Conservation (phyloP, 2,329 filamentous ascomycete species). For the Daldinia sp. region DNA sequence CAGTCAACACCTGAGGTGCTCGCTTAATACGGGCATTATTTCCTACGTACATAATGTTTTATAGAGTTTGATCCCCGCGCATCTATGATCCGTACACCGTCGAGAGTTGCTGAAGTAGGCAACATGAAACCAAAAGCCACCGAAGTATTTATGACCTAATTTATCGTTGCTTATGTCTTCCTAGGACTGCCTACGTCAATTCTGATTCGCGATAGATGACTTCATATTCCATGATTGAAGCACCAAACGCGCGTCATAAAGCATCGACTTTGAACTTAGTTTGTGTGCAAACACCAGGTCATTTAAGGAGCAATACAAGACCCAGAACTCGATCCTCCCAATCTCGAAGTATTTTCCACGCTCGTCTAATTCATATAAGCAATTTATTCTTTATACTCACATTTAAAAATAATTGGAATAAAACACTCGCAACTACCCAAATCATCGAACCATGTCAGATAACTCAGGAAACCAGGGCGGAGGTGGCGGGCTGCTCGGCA, state of each 20-base stretch:
- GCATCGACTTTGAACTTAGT: not conserved
- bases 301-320: not conserved
- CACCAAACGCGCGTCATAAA: not conserved
- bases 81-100: not conserved
- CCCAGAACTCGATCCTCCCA: not conserved
- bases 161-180: not conserved
- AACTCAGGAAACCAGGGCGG: constrained; percentile 24
- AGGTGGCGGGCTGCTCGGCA: constrained; percentile 52
- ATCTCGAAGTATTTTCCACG: no score
- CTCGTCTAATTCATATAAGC: not conserved
- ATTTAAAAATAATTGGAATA: not conserved
- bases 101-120: not conserved
- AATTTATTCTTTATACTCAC: not conserved
- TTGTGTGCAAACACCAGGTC: not conserved
- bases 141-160: not conserved
- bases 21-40: not conserved
- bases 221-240: not conserved
- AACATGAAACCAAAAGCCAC: not conserved
- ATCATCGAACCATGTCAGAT: constrained; percentile 31
- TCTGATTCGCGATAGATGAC: not conserved
- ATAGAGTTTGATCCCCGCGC: not conserved
- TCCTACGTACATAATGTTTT: not conserved
- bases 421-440: not conserved
- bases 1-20: not conserved
- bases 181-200: not conserved